These are phyloP conservation scores for Exophiala dermatitidis DNA, from an alignment of 2,329 filamentous ascomycete species.

Conservation along the genomic window DNA sequence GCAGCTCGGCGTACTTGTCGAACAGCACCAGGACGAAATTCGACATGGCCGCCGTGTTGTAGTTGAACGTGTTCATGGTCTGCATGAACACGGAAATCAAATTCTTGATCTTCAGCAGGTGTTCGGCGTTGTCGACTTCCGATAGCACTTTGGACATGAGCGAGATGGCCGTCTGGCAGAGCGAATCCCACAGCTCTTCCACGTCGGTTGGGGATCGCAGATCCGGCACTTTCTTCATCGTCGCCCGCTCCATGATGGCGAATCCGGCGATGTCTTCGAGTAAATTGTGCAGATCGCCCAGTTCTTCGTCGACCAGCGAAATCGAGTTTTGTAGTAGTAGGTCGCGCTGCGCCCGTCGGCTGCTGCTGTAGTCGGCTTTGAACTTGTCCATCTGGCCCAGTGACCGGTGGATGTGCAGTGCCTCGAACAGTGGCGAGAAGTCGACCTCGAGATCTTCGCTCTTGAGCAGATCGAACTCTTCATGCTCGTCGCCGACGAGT, in stretches of 20 bases:
- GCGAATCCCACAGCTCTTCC: conserved; percentile 97
- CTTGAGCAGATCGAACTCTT: conserved; percentile 91
- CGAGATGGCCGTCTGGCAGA: conserved; percentile 80
- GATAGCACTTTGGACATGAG: conserved; percentile 73
- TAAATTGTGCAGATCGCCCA: conserved; percentile 76
- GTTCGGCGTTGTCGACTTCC: conserved; percentile 78
- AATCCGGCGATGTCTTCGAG: conserved; percentile 93
- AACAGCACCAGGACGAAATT: conserved; percentile 82
- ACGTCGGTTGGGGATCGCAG: conserved; percentile 78
- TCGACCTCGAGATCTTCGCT: conserved; percentile 94
- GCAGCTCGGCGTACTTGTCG: conserved; percentile 83
- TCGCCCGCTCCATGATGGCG: conserved; percentile 90
- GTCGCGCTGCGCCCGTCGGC: conserved; percentile 84
- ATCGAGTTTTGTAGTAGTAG: conserved; percentile 64
- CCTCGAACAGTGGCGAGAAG: conserved; percentile 90
- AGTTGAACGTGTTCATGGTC: conserved; percentile 96
- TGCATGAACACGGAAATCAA: conserved; percentile 91
- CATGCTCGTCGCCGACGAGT: conserved; percentile 85
- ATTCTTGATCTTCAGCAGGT: conserved; percentile 88
- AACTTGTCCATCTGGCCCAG: conserved; percentile 89
- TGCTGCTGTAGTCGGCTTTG: conserved; percentile 82
- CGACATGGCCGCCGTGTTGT: conserved; percentile 74
- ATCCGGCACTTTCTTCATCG: conserved; percentile 77
- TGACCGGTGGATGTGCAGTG: conserved; percentile 91
- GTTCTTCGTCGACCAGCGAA: conserved; percentile 72